Conservation (phyloP, 169 alveolate species). For the Plasmodium inui region DNA sequence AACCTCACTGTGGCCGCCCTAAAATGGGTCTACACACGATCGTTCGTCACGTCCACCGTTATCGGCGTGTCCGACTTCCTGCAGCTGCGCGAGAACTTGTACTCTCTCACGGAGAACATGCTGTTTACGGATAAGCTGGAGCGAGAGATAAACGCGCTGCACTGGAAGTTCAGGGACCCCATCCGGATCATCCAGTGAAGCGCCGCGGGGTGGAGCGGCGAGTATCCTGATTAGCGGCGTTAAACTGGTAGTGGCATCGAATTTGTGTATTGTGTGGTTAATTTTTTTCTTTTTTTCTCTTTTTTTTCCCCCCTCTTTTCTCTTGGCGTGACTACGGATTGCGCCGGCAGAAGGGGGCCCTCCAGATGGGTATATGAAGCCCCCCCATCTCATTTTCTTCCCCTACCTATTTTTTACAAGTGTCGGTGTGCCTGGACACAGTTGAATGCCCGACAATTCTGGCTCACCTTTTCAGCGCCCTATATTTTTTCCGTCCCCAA, state of each 20-base stretch:
- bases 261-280: neutral
- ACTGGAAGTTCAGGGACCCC: constrained; percentile 91
- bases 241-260: neutral
- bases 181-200: constrained; percentile 82
- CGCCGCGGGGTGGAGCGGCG: neutral
- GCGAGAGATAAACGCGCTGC: constrained; percentile 86
- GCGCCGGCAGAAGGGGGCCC: neutral
- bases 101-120: constrained; percentile 80
- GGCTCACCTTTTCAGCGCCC: neutral
- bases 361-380: neutral
- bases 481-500: neutral
- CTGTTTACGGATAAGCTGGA: constrained; percentile 86
- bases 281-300: neutral
- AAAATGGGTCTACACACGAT: constrained; percentile 87
- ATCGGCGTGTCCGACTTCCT: constrained; percentile 85
- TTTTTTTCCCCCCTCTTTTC: neutral
- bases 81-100: constrained; percentile 87
- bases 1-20: constrained; percentile 85
- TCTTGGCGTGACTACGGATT: neutral
- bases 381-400: neutral
- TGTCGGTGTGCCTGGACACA: neutral
- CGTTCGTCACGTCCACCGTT: constrained; percentile 86
- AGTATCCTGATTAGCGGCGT: neutral
- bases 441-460: neutral
- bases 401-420: neutral